Percentiles rank a stretch among this genome's conserved stretches.
Conservation (phyloP, 129 eudicot genomes). For the Artemisia argyi region DNA sequence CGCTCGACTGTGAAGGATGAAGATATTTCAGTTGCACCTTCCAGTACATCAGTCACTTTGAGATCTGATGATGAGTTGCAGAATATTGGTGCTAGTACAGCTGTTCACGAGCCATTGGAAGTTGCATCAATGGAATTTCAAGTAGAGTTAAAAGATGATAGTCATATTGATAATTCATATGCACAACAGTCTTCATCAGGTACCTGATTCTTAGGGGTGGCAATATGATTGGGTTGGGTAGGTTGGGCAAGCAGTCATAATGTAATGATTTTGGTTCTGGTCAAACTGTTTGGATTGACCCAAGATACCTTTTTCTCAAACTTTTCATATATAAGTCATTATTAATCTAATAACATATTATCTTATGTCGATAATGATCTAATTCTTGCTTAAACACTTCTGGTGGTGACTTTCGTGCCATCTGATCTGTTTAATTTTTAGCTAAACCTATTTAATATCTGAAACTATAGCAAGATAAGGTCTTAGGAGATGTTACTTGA, state of each 20-base stretch:
- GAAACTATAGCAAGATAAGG: neutral
- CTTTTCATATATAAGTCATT: neutral
- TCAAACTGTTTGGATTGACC: neutral
- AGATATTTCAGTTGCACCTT: slow-evolving; percentile 18
- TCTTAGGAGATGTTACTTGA: neutral
- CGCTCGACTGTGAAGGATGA: neutral
- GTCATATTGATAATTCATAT: slow-evolving; percentile 13
- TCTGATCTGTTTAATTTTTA: neutral
- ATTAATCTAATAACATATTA: neutral
- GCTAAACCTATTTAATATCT: neutral
- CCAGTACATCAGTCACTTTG: slow-evolving; percentile 18
- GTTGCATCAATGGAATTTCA: slow-evolving; percentile 30
- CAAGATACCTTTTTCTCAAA: neutral
- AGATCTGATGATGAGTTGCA: slow-evolving; percentile 30
- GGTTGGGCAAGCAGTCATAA: neutral
- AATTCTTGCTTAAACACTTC: neutral
- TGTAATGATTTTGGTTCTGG: neutral
- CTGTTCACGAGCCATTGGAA: slow-evolving; percentile 26
- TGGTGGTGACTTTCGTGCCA: neutral
- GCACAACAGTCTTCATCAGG: slow-evolving; percentile 43
- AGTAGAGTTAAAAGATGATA: slow-evolving; percentile 26
- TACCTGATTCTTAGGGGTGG: slow-evolving; percentile 24
- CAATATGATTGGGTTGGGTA: neutral
- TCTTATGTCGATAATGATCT: neutral
- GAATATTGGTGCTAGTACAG: slow-evolving; percentile 12